Conservation (phyloP, 192 early-diverging fungal genomes). For the Coemansia sp. region DNA sequence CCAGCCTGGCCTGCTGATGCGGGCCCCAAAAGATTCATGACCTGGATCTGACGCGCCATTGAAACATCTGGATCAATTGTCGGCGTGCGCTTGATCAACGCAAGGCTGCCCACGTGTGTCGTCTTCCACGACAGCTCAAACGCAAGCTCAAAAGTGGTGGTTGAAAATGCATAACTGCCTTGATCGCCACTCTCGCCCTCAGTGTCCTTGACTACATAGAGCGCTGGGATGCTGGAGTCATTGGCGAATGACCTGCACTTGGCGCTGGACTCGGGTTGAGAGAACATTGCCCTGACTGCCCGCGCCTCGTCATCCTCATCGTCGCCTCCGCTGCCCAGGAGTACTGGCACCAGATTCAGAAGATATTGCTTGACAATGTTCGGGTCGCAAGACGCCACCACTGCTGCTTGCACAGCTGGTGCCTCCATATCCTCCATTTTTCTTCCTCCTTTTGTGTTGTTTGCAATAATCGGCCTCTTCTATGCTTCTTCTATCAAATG, state of each 20-base stretch:
- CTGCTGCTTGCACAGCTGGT: conserved; percentile 7
- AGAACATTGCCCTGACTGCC: conserved; percentile 55
- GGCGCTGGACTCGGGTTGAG: conserved; percentile 67
- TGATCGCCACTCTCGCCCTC: conserved; percentile 10
- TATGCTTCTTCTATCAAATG: too few relatives aligned
- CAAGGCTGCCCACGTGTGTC: conserved; percentile 72
- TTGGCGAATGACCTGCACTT: conserved; percentile 74
- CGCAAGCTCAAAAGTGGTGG: conserved; percentile 57
- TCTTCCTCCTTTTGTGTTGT: background rate
- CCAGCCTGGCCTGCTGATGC: conserved; percentile 17
- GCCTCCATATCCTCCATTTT: conserved; percentile 40
- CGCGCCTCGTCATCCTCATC: background rate
- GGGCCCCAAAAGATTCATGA: conserved; percentile 87
- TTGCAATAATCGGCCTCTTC: conserved; percentile 10
- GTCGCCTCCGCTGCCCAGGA: conserved; percentile 56
- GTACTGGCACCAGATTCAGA: conserved; percentile 66
- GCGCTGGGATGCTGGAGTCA: conserved; percentile 66
- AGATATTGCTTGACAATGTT: conserved; percentile 67
- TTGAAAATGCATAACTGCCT: conserved; percentile 13
- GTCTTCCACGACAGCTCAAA: conserved; percentile 76
- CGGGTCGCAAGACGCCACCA: conserved; percentile 55
- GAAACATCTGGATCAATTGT: conserved; percentile 71
- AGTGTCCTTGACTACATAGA: conserved; percentile 79
- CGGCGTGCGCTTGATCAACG: conserved; percentile 73
- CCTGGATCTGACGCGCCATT: conserved; percentile 78